These are phyloP conservation scores for Penicillium paxilli DNA, from an alignment of 495 filamentous ascomycete species.

Conservation along the genomic window DNA sequence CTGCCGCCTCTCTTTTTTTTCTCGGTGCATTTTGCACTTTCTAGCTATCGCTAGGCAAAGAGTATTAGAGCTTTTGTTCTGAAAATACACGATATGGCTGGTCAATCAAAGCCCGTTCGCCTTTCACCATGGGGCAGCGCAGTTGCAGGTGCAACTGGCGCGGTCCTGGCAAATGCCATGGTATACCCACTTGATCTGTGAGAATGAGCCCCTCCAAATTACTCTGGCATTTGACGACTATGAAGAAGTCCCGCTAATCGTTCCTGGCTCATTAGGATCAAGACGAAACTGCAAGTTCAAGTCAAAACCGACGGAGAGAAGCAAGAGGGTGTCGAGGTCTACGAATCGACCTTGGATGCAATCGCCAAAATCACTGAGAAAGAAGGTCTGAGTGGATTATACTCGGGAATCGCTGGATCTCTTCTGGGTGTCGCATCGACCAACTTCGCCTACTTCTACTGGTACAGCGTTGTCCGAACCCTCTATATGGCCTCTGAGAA, in stretches of 20 bases:
- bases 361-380: constrained; percentile 80
- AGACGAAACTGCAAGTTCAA: constrained; percentile 96
- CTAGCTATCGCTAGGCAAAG: background rate
- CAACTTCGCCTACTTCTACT: constrained; percentile 99
- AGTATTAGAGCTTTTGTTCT: background rate
- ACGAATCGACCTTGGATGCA: constrained; percentile 83
- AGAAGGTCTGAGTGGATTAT: constrained; percentile 81
- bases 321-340: constrained; percentile 61
- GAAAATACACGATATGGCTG: constrained; percentile 58
- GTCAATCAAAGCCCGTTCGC: constrained; percentile 72
- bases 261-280: constrained; percentile 61
- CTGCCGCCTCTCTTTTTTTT: constrained; percentile 6
- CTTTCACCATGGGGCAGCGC: constrained; percentile 94
- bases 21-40: background rate
- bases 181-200: constrained; percentile 98
- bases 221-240: too few relatives aligned
- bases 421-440: constrained; percentile 92
- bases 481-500: constrained; percentile 74
- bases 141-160: constrained; percentile 88
- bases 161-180: constrained; percentile 90
- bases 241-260: background rate
- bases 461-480: constrained; percentile 87
- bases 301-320: constrained; percentile 56
- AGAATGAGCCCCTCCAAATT: constrained; percentile 5
- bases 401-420: constrained; percentile 82